phyloP scores from a whole-genome alignment of 176 grass and related monocot genomes.

The Oropetium thomaeum region DNA sequence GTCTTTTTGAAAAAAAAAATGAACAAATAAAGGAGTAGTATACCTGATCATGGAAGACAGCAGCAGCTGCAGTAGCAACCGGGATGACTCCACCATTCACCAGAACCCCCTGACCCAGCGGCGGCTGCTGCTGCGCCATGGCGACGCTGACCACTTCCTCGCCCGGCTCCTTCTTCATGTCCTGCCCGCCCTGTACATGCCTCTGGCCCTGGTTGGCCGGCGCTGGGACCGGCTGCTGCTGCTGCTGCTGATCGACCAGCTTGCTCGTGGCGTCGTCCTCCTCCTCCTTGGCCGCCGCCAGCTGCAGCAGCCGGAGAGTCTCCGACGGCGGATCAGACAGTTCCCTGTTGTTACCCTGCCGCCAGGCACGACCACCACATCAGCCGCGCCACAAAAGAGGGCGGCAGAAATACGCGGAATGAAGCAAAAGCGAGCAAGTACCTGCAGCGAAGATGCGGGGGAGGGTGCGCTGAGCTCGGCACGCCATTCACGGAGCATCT shows the following conservation, averaged over 20 bases:
- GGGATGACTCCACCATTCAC: conserved; percentile 7
- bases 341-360: conserved; percentile 52
- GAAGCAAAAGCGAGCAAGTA: not conserved
- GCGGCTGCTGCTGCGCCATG: conserved; percentile 11
- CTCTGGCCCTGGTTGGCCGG: conserved; percentile 21
- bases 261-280: conserved; percentile 95
- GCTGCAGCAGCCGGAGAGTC: conserved; percentile 52
- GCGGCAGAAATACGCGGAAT: not conserved
- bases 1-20: not conserved
- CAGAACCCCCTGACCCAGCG: conserved; percentile 3
- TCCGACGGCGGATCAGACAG: conserved; percentile 68
- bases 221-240: not conserved
- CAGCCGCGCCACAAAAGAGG: not conserved
- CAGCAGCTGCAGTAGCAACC: conserved; percentile 21
- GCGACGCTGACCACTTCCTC: conserved; percentile 31
- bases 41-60: conserved; percentile 63
- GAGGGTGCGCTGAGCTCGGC: conserved; percentile 81
- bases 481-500: conserved; percentile 96
- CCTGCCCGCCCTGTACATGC: conserved; percentile 22
- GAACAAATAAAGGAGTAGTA: not conserved
- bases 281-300: conserved; percentile 59
- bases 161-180: conserved; percentile 51
- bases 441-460: conserved; percentile 73
- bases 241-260: conserved; percentile 42
- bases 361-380: conserved; percentile 1